A percentile compares a stretch with the other conserved stretches of the same genome.
phyloP scores from a whole-genome alignment of 148 eudicot species.

The Dianthus caryophyllus region DNA sequence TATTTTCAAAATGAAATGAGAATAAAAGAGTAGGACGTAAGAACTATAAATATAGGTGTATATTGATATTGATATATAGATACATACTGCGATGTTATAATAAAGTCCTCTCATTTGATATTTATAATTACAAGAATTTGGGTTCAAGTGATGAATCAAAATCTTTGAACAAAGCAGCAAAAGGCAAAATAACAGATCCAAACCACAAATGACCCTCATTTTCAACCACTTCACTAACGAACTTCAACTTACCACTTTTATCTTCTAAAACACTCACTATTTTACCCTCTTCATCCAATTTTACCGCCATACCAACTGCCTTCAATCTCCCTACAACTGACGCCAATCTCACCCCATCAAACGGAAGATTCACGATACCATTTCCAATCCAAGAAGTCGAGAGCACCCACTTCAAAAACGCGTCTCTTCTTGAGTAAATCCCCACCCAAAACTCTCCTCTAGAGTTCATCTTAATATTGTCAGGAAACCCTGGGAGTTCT shows the following conservation, averaged over 20 bases:
- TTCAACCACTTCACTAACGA: slow-evolving; percentile 77
- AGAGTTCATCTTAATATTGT: slow-evolving; percentile 49
- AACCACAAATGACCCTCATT: slow-evolving; percentile 67
- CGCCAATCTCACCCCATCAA: slow-evolving; percentile 32
- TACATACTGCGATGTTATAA: too few relatives aligned
- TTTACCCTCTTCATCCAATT: slow-evolving; percentile 51
- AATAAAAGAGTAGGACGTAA: too few relatives aligned
- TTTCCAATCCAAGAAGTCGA: slow-evolving; percentile 48
- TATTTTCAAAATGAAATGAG: too few relatives aligned
- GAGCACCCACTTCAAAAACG: slow-evolving; percentile 34
- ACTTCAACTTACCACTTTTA: slow-evolving; percentile 44
- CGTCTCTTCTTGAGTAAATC: slow-evolving; percentile 42
- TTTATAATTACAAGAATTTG: too few relatives aligned
- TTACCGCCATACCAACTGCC: slow-evolving; percentile 56
- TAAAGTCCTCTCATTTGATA: too few relatives aligned
- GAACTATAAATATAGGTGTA: too few relatives aligned
- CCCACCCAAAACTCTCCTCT: slow-evolving; percentile 83
- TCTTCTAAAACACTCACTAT: slow-evolving; percentile 51
- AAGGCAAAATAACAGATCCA: slow-evolving; percentile 65
- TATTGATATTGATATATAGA: too few relatives aligned
- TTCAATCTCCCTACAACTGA: slow-evolving; percentile 28
- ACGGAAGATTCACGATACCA: slow-evolving; percentile 37
- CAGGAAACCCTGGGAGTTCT: slow-evolving; percentile 58
- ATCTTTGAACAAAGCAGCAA: slow-evolving; percentile 34
- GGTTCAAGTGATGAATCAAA: slow-evolving; percentile 4